Base-by-base conservation (phyloP, 768 basidiomycete species). In the Tulasnella sp. region DNA sequence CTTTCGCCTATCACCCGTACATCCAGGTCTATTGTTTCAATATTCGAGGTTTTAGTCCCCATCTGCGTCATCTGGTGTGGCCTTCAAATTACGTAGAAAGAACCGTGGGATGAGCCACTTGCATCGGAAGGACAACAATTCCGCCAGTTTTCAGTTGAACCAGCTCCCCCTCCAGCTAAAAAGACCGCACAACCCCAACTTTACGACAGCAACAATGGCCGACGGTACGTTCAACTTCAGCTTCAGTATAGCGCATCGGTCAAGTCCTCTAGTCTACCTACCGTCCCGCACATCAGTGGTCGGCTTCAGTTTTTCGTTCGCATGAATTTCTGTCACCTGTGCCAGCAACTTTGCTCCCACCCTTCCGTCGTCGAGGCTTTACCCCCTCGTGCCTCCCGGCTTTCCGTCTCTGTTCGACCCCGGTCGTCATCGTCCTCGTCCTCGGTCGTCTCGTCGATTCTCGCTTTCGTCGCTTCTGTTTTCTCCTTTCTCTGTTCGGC, bases 171-270 rank as follows among this genome's bases (percentile, higher is more conserved):
- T 43, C 41, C 41, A 43, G 17, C 41, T 19, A 9, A 43, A 43
- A 17, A 9, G 9, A 39, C 51, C 11, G 29, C 49, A 32, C 6
- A 3, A 7, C 17, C 32, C 1, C 32, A 40, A 11, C 46, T 31
- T 7, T 25, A 39, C 15, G 25, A 53, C 32, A 37, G 34, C 3
- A 43, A 53, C 51, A 34, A 53, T 53, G 51, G 51, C 51, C 51
- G 51, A 53, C 51, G 51, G 51, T 53, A 53, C 51, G 51, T 53
- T 53, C 51, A 53, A 27, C 51, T 53, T 37, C 51, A 36, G 36
- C 51, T 53, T 39, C 51, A 53, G 51, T 53, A 34, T 39, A 15
- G 35, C 36, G 36, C 45, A 27, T 23, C 45, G 23, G 25, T 6
- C 21, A 14, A 46, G 45, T 31, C n/a, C n/a, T n/a, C n/a, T n/a